Conservation (phyloP, 2,329 filamentous ascomycete genomes). For the Fusarium caatingaense region DNA sequence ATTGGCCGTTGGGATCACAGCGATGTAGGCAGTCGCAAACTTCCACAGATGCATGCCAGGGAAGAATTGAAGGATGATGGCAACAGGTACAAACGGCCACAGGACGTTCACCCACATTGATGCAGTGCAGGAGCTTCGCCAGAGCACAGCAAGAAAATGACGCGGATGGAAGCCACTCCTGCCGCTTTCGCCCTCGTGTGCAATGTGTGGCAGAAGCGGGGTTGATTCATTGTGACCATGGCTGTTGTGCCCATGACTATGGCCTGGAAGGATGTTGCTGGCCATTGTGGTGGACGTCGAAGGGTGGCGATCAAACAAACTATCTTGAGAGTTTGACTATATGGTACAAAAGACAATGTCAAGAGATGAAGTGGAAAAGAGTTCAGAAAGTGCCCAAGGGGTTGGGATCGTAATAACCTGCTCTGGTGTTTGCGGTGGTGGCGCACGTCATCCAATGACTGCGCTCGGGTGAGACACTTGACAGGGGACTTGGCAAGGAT, state of each 20-base stretch:
- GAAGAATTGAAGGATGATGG: conserved; percentile 55
- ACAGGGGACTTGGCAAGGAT: conserved; percentile 29
- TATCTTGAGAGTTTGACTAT: background rate
- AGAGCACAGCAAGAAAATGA: conserved; percentile 57
- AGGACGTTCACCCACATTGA: conserved; percentile 60
- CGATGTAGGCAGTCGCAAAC: conserved; percentile 60
- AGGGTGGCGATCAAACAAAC: fast-evolving
- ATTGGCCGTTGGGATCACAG: conserved; percentile 62
- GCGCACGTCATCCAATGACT: conserved; percentile 25
- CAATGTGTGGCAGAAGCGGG: conserved; percentile 47
- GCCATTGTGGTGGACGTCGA: conserved; percentile 5
- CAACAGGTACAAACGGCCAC: conserved; percentile 61
- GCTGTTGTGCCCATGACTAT: conserved; percentile 11
- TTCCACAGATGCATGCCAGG: conserved; percentile 55
- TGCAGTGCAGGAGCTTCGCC: conserved; percentile 57
- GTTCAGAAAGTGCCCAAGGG: background rate
- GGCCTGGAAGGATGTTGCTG: conserved; percentile 24
- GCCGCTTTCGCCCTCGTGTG: conserved; percentile 59
- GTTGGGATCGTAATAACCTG: conserved; percentile 18
- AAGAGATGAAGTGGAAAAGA: conserved; percentile 1
- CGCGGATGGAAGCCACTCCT: conserved; percentile 56
- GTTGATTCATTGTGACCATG: conserved; percentile 38
- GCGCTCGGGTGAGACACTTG: conserved; percentile 21
- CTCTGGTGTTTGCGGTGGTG: conserved; percentile 23
- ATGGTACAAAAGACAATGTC: background rate